Conservation (phyloP, 2,329 filamentous ascomycete genomes). For the Microcyclospora pomicola region DNA sequence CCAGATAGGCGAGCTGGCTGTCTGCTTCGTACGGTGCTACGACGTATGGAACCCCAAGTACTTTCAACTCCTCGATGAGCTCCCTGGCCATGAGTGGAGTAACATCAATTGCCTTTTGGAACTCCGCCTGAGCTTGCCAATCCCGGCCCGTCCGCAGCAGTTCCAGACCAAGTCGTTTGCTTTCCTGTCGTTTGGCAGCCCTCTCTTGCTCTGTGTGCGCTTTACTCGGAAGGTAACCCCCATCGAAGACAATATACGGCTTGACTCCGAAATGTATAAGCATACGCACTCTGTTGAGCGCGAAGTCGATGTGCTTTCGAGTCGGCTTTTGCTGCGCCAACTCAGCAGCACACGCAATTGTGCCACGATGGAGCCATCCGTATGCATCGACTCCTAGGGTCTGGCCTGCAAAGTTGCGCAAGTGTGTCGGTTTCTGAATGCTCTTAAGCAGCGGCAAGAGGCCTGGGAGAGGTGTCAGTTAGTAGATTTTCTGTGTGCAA, state of each 20-base stretch:
- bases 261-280: slow-evolving; percentile 81
- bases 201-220: slow-evolving; percentile 70
- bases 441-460: slow-evolving; percentile 87
- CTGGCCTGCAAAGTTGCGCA: slow-evolving; percentile 78
- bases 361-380: slow-evolving; percentile 93
- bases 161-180: slow-evolving; percentile 61
- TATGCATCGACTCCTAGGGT: slow-evolving; percentile 93
- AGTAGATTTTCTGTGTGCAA: neutral
- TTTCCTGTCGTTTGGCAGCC: slow-evolving; percentile 60
- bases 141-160: slow-evolving; percentile 69
- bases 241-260: slow-evolving; percentile 94
- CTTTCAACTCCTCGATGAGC: slow-evolving; percentile 83
- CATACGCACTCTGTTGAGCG: slow-evolving; percentile 85
- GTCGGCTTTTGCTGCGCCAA: slow-evolving; percentile 80
- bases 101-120: slow-evolving; percentile 91
- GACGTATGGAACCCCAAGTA: slow-evolving; percentile 64
- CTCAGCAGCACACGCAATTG: slow-evolving; percentile 79
- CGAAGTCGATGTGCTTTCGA: slow-evolving; percentile 76
- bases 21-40: slow-evolving; percentile 97
- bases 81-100: slow-evolving; percentile 90
- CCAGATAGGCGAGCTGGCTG: slow-evolving; percentile 88
- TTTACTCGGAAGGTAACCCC: slow-evolving; percentile 89
- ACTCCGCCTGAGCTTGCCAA: slow-evolving; percentile 65
- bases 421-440: slow-evolving; percentile 74
- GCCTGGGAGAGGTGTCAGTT: slow-evolving; percentile 37